Conservation (phyloP, 257 asterid species). For the Capsicum chinense region DNA sequence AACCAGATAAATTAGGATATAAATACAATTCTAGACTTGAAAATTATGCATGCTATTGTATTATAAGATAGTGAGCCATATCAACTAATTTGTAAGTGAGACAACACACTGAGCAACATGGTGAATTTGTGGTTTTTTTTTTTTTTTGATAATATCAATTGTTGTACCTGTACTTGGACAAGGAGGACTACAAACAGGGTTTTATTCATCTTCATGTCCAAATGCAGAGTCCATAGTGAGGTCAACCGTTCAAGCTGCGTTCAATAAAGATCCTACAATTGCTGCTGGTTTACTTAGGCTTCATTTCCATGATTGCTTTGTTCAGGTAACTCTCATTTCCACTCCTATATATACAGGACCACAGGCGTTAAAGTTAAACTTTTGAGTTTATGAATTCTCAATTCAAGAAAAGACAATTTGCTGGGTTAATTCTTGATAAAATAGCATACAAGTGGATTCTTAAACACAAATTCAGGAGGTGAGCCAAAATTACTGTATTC, state of each 20-base stretch:
- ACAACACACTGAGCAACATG: slow-evolving; percentile 33
- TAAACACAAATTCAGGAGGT: background rate
- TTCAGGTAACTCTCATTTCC: slow-evolving; percentile 42
- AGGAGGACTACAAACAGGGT: slow-evolving; percentile 51
- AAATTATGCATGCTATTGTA: background rate
- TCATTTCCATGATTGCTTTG: slow-evolving; percentile 78
- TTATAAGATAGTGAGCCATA: background rate
- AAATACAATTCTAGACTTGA: background rate
- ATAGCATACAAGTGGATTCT: background rate
- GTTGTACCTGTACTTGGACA: slow-evolving; percentile 35
- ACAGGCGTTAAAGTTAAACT: background rate
- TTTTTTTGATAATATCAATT: slow-evolving; percentile 8
- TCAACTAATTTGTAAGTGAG: background rate
- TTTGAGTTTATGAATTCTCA: background rate
- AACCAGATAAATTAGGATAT: background rate
- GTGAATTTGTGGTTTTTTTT: slow-evolving; percentile 35
- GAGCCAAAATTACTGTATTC: background rate
- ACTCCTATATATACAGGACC: background rate
- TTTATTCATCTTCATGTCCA: slow-evolving; percentile 64
- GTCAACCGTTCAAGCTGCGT: slow-evolving; percentile 58
- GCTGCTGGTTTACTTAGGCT: slow-evolving; percentile 76
- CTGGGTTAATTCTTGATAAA: background rate
- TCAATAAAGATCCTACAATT: slow-evolving; percentile 49
- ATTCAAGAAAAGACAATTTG: background rate
- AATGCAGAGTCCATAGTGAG: slow-evolving; percentile 65